A percentile compares a stretch with the other conserved stretches of the same genome.
These are phyloP conservation scores for Populus deltoides DNA, from an alignment of 345 rosid species.

Conservation along the genomic window DNA sequence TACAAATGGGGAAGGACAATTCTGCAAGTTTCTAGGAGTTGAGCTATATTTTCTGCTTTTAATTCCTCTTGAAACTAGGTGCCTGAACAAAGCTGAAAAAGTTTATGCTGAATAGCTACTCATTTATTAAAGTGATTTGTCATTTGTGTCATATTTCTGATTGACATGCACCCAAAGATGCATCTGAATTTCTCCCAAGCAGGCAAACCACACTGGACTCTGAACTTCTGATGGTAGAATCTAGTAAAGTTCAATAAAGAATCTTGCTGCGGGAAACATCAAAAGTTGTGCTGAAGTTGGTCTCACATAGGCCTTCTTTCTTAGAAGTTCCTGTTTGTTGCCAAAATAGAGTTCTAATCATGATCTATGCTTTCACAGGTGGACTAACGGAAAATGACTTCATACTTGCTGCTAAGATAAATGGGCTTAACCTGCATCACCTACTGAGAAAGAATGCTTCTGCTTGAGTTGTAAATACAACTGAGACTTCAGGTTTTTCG, in stretches of 20 bases:
- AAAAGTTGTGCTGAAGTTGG: neutral
- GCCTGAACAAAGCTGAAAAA: neutral
- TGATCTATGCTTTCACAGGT: slow-evolving; percentile 38
- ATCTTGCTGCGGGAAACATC: neutral
- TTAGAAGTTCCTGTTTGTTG: neutral
- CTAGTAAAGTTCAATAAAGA: neutral
- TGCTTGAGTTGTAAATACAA: neutral
- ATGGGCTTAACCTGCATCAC: slow-evolving; percentile 52
- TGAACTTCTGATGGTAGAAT: neutral
- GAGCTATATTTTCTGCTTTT: neutral
- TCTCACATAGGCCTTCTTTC: neutral
- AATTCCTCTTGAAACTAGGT: neutral
- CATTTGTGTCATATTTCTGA: neutral
- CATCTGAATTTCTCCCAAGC: neutral
- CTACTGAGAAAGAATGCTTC: slow-evolving; percentile 43
- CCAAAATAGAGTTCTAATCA: neutral
- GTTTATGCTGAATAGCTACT: neutral
- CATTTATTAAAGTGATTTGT: neutral
- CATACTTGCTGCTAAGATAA: slow-evolving; percentile 88
- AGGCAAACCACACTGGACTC: neutral
- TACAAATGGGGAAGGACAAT: neutral
- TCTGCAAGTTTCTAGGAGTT: neutral
- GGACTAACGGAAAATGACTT: slow-evolving; percentile 66
- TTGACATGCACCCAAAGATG: neutral
- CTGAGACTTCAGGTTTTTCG: neutral